Percentiles rank a stretch among this genome's conserved stretches.
phyloP scores from a whole-genome alignment of 1,139 yeast genomes.

The Sugiyamaella sp. region DNA sequence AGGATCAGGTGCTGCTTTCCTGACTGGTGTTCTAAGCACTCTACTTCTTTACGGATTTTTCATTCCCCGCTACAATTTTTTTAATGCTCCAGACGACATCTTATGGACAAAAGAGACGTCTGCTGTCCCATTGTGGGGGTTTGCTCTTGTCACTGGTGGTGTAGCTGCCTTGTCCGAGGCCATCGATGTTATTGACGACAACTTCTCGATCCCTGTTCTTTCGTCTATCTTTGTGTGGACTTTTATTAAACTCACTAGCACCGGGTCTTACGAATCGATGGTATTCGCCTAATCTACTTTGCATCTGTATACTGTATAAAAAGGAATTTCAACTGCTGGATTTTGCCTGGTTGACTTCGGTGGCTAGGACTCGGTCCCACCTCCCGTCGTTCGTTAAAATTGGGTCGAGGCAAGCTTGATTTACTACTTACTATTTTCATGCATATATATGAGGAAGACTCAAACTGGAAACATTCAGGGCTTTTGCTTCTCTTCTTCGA shows the following conservation, averaged over 20 bases:
- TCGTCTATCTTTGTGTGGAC: constrained; percentile 62
- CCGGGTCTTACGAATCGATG: constrained; percentile 26
- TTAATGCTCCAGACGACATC: constrained; percentile 57
- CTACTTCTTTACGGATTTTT: constrained; percentile 71
- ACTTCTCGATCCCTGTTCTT: constrained; percentile 87
- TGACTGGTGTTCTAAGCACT: constrained; percentile 68
- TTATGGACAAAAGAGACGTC: constrained; percentile 69
- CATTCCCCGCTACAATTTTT: constrained; percentile 57
- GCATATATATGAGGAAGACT: constrained; percentile 3
- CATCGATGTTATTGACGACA: constrained; percentile 81
- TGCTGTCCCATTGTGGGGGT: constrained; percentile 51
- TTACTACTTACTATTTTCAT: too few species aligned
- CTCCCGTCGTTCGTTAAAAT: too few species aligned
- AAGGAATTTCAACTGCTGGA: not conserved
- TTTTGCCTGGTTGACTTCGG: too few species aligned
- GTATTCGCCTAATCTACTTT: constrained; percentile 23
- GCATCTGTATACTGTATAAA: constrained; percentile 15
- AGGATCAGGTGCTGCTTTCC: constrained; percentile 84
- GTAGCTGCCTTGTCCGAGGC: constrained; percentile 88
- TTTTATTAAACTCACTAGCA: constrained; percentile 25
- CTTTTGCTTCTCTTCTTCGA: not conserved
- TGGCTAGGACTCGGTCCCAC: too few species aligned
- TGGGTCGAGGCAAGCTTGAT: too few species aligned
- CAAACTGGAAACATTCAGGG: not conserved
- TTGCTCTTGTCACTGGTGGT: constrained; percentile 69